Conservation (phyloP, 768 basidiomycete species). For the Suillus decipiens region DNA sequence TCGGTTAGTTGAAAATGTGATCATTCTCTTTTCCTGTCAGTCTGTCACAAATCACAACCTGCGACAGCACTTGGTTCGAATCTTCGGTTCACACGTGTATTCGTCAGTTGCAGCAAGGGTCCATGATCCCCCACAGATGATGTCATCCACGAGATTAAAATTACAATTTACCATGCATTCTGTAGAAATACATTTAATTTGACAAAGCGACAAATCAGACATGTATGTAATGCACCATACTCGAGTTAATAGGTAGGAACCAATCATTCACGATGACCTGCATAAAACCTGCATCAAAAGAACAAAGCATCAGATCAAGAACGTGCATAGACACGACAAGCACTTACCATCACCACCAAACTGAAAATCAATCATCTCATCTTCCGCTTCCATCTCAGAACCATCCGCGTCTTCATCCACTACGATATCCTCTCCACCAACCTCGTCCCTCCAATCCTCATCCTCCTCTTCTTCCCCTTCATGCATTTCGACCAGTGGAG, state of each 20-base stretch:
- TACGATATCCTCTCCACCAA: constrained; percentile 1
- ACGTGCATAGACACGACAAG: too few species aligned
- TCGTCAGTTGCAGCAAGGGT: too few species aligned
- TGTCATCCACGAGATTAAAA: not conserved
- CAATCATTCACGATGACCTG: constrained; percentile 22
- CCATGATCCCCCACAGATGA: not conserved
- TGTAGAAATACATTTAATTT: not conserved
- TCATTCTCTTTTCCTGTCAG: too few species aligned
- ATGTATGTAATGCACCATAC: constrained; percentile 27
- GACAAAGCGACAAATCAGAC: constrained; percentile 19
- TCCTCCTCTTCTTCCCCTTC: constrained; percentile 10
- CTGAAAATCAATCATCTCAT: constrained; percentile 6
- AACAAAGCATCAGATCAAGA: constrained; percentile 12
- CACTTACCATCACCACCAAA: constrained; percentile 9
- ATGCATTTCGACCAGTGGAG: not conserved
- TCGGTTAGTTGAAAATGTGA: too few species aligned
- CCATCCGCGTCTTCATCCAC: constrained; percentile 5
- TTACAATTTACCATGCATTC: not conserved
- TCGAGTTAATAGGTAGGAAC: constrained; percentile 22
- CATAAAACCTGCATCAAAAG: constrained; percentile 13
- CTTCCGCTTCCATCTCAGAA: constrained; percentile 15
- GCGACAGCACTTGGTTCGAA: too few species aligned
- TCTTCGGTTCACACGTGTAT: too few species aligned
- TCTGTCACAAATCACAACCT: too few species aligned
- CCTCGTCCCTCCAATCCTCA: not conserved